Conservation (phyloP, 169 alveolate species). For the Eimeria maxima region DNA sequence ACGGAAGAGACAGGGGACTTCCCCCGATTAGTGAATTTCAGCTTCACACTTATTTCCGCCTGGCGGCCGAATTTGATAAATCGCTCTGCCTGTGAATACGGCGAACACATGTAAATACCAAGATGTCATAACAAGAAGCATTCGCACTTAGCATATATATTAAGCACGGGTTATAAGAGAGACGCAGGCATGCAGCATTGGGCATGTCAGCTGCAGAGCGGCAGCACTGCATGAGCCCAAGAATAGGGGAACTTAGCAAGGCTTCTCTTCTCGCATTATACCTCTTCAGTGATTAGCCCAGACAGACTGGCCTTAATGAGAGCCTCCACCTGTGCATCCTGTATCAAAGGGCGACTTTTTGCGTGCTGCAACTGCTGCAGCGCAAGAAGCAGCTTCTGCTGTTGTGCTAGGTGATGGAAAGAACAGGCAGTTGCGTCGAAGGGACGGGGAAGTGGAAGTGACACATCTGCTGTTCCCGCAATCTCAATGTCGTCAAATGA, state of each 20-base stretch:
- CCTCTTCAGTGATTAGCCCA: slow-evolving; percentile 21
- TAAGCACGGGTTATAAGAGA: not conserved
- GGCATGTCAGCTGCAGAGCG: not conserved
- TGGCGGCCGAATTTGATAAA: slow-evolving; percentile 18
- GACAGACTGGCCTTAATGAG: slow-evolving; percentile 32
- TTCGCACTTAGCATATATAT: not conserved
- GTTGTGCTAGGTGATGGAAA: slow-evolving; percentile 20
- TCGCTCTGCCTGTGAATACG: not conserved
- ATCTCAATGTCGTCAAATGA: slow-evolving; percentile 54
- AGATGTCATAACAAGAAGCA: not conserved
- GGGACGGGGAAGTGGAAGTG: slow-evolving; percentile 74
- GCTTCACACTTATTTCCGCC: slow-evolving; percentile 38
- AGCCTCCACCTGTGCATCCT: slow-evolving; percentile 24
- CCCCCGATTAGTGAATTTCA: not conserved
- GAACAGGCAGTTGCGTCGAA: slow-evolving; percentile 78
- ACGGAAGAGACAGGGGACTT: not conserved
- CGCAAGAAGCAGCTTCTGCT: slow-evolving; percentile 47
- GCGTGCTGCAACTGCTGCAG: slow-evolving; percentile 48
- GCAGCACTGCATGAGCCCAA: not conserved
- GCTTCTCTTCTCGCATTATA: not conserved
- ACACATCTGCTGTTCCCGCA: not conserved
- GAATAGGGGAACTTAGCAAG: not conserved
- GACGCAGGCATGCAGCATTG: not conserved
- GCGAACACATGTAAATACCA: not conserved
- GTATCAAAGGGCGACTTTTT: not conserved